Percentiles rank a stretch among this genome's conserved stretches.
Evolutionary conservation across 2,329 filamentous ascomycete genomes (phyloP).

Genomic region (Neopestalotiopsis rosae): DNA sequence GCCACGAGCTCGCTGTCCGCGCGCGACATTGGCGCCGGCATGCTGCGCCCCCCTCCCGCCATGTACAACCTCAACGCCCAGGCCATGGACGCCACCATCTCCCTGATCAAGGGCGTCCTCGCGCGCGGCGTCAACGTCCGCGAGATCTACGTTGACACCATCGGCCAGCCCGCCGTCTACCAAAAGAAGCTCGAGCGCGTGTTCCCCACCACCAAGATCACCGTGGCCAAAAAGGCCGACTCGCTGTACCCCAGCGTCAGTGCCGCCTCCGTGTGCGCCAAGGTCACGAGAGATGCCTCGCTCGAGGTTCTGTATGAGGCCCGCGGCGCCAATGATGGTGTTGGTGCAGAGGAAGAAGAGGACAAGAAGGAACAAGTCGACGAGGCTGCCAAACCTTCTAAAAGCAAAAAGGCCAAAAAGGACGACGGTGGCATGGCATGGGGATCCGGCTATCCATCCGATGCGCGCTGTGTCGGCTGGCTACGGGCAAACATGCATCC

Average conservation of each 20-base stretch:
- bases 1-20: conserved; percentile 83
- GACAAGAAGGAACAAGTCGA: too few species aligned
- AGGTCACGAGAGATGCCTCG: conserved; percentile 91
- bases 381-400: conserved; percentile 49
- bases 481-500: conserved; percentile 87
- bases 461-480: conserved; percentile 81
- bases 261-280: conserved; percentile 92
- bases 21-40: conserved; percentile 78
- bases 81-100: conserved; percentile 89
- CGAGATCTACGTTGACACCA: conserved; percentile 95
- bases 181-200: conserved; percentile 83
- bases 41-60: conserved; percentile 66
- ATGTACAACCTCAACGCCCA: conserved; percentile 94
- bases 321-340: conserved; percentile 38
- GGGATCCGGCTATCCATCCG: conserved; percentile 94
- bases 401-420: background rate
- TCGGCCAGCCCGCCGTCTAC: conserved; percentile 82
- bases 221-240: conserved; percentile 90
- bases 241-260: conserved; percentile 91
- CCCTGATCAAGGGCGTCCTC: conserved; percentile 79
- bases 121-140: conserved; percentile 79
- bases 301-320: conserved; percentile 77
- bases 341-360: conserved; percentile 30
- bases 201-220: conserved; percentile 79
- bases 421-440: conserved; percentile 59